These are phyloP conservation scores for Backusella australiensis DNA, from an alignment of 192 early-diverging fungal genomes.

Conservation along the genomic window DNA sequence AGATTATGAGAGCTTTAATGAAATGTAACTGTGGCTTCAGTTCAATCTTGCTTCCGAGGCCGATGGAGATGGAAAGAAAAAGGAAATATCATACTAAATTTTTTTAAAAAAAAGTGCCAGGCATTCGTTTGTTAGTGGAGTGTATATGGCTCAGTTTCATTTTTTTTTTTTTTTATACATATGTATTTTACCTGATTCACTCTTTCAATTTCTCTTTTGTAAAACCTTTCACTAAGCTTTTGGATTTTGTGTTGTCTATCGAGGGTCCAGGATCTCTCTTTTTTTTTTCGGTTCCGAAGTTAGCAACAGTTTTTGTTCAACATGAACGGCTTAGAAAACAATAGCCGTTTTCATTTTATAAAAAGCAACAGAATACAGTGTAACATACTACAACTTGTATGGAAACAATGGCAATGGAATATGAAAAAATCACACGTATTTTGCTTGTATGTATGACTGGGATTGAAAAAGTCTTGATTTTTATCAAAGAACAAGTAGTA, in stretches of 20 bases:
- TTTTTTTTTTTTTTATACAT: neutral
- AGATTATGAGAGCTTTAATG: neutral
- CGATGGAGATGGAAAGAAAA: neutral
- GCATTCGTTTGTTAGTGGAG: neutral
- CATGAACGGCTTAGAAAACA: neutral
- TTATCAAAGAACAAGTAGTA: neutral
- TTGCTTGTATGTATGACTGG: neutral
- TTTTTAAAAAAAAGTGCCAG: neutral
- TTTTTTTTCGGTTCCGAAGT: neutral
- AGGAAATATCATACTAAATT: neutral
- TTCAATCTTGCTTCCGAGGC: neutral
- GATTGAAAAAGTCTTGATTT: neutral
- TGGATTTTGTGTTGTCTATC: neutral
- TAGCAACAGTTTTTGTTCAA: neutral
- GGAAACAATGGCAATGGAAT: neutral
- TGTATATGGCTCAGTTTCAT: neutral
- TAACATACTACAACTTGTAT: neutral
- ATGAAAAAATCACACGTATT: neutral
- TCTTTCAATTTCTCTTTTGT: neutral
- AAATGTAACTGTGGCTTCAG: neutral
- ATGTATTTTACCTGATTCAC: neutral
- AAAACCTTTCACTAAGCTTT: neutral
- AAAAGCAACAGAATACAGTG: neutral
- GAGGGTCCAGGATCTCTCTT: neutral
- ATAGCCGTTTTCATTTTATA: neutral